These are phyloP conservation scores for Linum lewisii DNA, from an alignment of 345 rosid genomes.

Conservation along the genomic window DNA sequence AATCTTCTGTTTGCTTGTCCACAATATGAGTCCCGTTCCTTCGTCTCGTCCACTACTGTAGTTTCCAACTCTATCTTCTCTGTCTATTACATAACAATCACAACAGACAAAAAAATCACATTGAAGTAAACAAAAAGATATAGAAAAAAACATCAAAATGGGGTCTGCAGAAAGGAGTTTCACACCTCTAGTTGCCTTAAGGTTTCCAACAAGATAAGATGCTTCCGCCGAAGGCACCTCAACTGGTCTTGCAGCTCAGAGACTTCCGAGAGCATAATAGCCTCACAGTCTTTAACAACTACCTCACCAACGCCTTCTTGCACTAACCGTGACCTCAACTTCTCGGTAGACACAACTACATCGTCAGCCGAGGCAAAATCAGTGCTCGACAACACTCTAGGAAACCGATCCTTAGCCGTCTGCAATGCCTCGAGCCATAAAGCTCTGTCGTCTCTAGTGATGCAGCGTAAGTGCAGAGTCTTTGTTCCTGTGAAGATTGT, in stretches of 20 bases:
- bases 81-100: slow-evolving; percentile 41
- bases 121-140: slow-evolving; percentile 1
- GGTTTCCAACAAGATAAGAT: slow-evolving; percentile 55
- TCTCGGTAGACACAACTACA: slow-evolving; percentile 72
- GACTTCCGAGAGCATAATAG: slow-evolving; percentile 73
- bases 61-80: slow-evolving; percentile 97
- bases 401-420: slow-evolving; percentile 79
- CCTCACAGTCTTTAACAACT: slow-evolving; percentile 71
- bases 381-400: slow-evolving; percentile 47
- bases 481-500: slow-evolving; percentile 90
- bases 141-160: background rate
- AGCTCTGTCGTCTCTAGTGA: slow-evolving; percentile 67
- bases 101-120: background rate
- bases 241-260: slow-evolving; percentile 66
- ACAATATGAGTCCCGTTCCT: slow-evolving; percentile 80
- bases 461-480: slow-evolving; percentile 86
- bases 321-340: slow-evolving; percentile 54
- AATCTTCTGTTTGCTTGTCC: slow-evolving; percentile 78
- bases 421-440: slow-evolving; percentile 79
- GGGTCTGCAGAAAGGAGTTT: background rate
- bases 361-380: slow-evolving; percentile 67
- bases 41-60: slow-evolving; percentile 96
- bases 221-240: slow-evolving; percentile 54
- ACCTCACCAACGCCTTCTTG: slow-evolving; percentile 74
- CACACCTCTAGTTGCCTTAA: slow-evolving; percentile 90